phyloP scores from a whole-genome alignment of 2,329 filamentous ascomycete species.

The Fusarium sp. region DNA sequence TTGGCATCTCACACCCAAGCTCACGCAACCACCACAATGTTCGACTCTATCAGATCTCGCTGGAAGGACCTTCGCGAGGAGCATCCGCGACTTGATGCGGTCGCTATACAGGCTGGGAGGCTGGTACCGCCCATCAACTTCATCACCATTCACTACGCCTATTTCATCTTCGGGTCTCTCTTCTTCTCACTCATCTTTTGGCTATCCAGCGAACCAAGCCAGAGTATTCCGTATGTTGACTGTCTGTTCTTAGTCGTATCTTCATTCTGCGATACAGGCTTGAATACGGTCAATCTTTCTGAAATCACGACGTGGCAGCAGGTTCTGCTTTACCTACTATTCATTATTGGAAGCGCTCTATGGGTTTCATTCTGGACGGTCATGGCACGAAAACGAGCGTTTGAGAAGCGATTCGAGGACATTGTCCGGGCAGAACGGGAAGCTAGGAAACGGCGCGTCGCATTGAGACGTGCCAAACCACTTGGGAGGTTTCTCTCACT shows the following conservation, averaged over 20 bases:
- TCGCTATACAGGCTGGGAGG: constrained; percentile 3
- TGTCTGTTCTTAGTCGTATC: constrained; percentile 75
- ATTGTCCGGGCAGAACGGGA: constrained; percentile 60
- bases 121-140: constrained; percentile 65
- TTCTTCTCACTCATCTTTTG: constrained; percentile 72
- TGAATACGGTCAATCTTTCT: constrained; percentile 76
- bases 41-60: constrained; percentile 31
- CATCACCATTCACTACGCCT: constrained; percentile 74
- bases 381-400: constrained; percentile 69
- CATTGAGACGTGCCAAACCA: constrained; percentile 29
- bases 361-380: constrained; percentile 76
- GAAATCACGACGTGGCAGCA: constrained; percentile 77
- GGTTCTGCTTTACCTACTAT: constrained; percentile 71
- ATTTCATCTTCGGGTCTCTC: constrained; percentile 70
- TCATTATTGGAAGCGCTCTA: constrained; percentile 75
- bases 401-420: constrained; percentile 70
- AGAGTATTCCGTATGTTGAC: constrained; percentile 70
- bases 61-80: constrained; percentile 43
- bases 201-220: constrained; percentile 63
- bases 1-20: constrained; percentile 24
- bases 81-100: constrained; percentile 28
- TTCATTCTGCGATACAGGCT: constrained; percentile 75
- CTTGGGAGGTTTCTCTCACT: constrained; percentile 40
- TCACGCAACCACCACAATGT: constrained; percentile 30
- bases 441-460: constrained; percentile 39